Evolutionary conservation across 805 yeast species (phyloP).

Genomic region (Ogataea pignaliae): DNA sequence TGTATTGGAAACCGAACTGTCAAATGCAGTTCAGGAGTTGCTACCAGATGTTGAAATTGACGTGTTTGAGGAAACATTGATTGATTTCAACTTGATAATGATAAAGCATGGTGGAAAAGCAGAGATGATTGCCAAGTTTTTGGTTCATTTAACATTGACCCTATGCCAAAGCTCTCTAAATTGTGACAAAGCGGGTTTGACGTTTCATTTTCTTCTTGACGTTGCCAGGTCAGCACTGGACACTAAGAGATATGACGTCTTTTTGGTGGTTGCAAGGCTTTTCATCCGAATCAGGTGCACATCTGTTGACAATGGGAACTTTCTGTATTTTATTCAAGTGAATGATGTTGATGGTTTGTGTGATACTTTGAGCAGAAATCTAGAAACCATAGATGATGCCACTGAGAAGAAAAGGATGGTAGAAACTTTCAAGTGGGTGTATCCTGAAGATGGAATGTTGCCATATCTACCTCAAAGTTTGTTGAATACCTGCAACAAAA

Average conservation of each 20-base stretch:
- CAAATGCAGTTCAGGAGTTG: background rate
- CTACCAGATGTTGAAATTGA: constrained; percentile 3
- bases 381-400: constrained; percentile 23
- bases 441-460: constrained; percentile 46
- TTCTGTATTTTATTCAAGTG: constrained; percentile 47
- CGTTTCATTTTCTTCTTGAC: constrained; percentile 9
- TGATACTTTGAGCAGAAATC: constrained; percentile 51
- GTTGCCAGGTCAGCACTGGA: constrained; percentile 8
- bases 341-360: constrained; percentile 64
- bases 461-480: constrained; percentile 42
- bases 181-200: constrained; percentile 6
- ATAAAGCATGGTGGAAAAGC: constrained; percentile 3
- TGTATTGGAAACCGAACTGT: background rate
- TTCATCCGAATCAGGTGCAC: constrained; percentile 47
- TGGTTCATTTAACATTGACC: constrained; percentile 11
- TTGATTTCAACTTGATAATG: constrained; percentile 4
- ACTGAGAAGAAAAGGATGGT: constrained; percentile 15
- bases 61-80: constrained; percentile 1
- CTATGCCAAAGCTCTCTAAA: constrained; percentile 13
- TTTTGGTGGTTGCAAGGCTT: constrained; percentile 47
- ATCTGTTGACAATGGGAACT: constrained; percentile 36
- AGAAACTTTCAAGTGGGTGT: constrained; percentile 44
- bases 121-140: constrained; percentile 1
- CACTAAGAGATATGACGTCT: constrained; percentile 17
- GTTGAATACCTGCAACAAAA: constrained; percentile 37